These are phyloP conservation scores for Kwoniella dejecticola DNA, from an alignment of 768 basidiomycete species.

Conservation along the genomic window DNA sequence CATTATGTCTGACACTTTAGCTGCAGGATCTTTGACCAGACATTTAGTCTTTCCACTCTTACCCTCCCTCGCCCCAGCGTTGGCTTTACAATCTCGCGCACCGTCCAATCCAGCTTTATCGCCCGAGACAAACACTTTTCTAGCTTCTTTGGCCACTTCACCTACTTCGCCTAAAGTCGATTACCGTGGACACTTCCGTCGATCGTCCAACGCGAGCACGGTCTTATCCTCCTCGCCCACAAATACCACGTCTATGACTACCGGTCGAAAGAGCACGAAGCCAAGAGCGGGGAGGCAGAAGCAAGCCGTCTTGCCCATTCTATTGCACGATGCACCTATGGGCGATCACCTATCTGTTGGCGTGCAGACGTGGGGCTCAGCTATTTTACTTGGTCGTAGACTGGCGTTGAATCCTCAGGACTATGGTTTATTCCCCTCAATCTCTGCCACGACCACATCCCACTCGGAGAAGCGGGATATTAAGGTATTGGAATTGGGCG, in stretches of 20 bases:
- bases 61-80: slow-evolving; percentile 26
- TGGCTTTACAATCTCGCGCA: slow-evolving; percentile 8
- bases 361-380: slow-evolving; percentile 55
- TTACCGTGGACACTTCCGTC: neutral
- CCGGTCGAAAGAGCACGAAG: neutral
- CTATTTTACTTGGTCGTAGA: slow-evolving; percentile 51
- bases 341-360: slow-evolving; percentile 53
- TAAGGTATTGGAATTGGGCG: slow-evolving; percentile 52
- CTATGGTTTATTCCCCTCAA: slow-evolving; percentile 32
- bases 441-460: too few relatives aligned
- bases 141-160: slow-evolving; percentile 35
- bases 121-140: slow-evolving; percentile 38
- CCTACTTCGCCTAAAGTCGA: slow-evolving; percentile 30
- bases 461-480: slow-evolving; percentile 8
- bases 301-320: slow-evolving; percentile 33
- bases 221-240: slow-evolving; percentile 9
- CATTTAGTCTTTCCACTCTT: slow-evolving; percentile 48
- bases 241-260: neutral
- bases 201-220: slow-evolving; percentile 1
- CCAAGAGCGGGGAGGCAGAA: neutral
- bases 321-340: slow-evolving; percentile 55
- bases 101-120: slow-evolving; percentile 32
- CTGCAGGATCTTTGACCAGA: slow-evolving; percentile 48
- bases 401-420: slow-evolving; percentile 41
- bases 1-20: too few relatives aligned